Conservation (phyloP, 1,284 basidiomycete species). For the Rhodotorula sp. region DNA sequence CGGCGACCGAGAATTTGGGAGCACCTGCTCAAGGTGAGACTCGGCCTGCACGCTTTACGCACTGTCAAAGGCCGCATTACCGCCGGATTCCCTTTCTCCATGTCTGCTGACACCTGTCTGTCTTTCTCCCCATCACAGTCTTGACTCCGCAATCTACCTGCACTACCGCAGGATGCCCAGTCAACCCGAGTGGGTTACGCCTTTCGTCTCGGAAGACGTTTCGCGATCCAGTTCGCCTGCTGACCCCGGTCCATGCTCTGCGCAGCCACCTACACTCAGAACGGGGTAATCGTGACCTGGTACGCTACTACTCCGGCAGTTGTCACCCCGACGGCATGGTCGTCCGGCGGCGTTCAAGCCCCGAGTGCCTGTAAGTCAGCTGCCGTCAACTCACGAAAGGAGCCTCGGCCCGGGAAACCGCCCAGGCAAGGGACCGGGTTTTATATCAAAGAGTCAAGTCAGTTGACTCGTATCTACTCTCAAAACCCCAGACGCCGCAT, state of each 20-base stretch:
- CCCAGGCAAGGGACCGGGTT: no score
- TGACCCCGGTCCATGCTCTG: not conserved
- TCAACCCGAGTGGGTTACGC: slow-evolving; percentile 12
- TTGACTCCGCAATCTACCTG: slow-evolving; percentile 9
- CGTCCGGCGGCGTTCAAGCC: slow-evolving; percentile 7
- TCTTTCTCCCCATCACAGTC: not conserved
- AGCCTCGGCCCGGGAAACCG: no score
- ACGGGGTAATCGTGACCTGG: slow-evolving; percentile 22
- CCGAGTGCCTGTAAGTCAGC: slow-evolving; percentile 4
- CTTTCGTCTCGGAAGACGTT: not conserved
- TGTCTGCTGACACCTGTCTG: no score
- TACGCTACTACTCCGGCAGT: slow-evolving; percentile 28
- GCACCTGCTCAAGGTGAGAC: slow-evolving; percentile 6
- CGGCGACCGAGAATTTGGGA: not conserved
- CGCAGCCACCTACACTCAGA: slow-evolving; percentile 21
- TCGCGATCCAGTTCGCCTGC: no score
- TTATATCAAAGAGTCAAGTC: no score
- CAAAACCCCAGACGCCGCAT: slow-evolving; percentile 34
- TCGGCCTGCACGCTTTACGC: no score
- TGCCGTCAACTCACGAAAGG: no score
- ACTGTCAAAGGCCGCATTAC: no score
- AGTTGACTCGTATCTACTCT: no score
- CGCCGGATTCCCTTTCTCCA: no score
- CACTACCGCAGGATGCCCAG: slow-evolving; percentile 32
- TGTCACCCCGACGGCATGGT: slow-evolving; percentile 22